Percentiles rank a stretch among this genome's conserved stretches.
Evolutionary conservation across 1,284 basidiomycete genomes (phyloP).

Genomic region (Cryptococcus hybrid): DNA sequence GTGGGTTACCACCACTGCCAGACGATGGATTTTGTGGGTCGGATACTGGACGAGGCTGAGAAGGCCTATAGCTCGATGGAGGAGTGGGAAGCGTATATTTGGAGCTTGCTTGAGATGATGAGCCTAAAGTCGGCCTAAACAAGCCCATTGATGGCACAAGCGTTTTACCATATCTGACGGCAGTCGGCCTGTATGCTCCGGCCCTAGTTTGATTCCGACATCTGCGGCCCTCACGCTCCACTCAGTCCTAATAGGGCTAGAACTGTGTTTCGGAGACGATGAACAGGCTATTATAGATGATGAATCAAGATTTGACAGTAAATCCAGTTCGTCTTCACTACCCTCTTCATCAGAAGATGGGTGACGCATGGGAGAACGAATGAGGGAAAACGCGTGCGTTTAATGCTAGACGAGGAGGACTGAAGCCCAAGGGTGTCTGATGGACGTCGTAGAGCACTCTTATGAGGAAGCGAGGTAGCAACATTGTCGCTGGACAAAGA

Average conservation of each 20-base stretch:
- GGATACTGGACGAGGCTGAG: background rate
- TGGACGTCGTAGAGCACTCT: slow-evolving; percentile 14
- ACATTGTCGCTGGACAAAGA: slow-evolving; percentile 12
- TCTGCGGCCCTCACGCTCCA: slow-evolving; percentile 24
- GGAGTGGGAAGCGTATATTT: slow-evolving; percentile 21
- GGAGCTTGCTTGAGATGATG: slow-evolving; percentile 1
- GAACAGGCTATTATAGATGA: slow-evolving; percentile 2
- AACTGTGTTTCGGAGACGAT: background rate
- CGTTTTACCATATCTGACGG: slow-evolving; percentile 5
- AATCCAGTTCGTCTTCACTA: slow-evolving; percentile 9
- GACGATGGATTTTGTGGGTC: no score
- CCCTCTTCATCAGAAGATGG: slow-evolving; percentile 8
- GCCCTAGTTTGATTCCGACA: slow-evolving; percentile 20
- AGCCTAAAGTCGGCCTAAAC: slow-evolving; percentile 9
- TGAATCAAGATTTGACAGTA: background rate
- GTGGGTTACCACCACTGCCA: no score
- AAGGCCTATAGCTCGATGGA: slow-evolving; percentile 16
- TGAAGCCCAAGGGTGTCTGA: slow-evolving; percentile 3
- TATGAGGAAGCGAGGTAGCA: slow-evolving; percentile 6
- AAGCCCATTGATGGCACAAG: slow-evolving; percentile 8
- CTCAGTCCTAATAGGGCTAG: slow-evolving; percentile 15
- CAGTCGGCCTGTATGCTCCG: slow-evolving; percentile 20
- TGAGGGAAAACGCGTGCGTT: slow-evolving; percentile 21
- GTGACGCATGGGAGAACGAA: slow-evolving; percentile 8
- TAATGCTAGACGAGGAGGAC: slow-evolving; percentile 5